Evolutionary conservation across 2,329 filamentous ascomycete genomes (phyloP).

Genomic region (Aspergillus candidus): DNA sequence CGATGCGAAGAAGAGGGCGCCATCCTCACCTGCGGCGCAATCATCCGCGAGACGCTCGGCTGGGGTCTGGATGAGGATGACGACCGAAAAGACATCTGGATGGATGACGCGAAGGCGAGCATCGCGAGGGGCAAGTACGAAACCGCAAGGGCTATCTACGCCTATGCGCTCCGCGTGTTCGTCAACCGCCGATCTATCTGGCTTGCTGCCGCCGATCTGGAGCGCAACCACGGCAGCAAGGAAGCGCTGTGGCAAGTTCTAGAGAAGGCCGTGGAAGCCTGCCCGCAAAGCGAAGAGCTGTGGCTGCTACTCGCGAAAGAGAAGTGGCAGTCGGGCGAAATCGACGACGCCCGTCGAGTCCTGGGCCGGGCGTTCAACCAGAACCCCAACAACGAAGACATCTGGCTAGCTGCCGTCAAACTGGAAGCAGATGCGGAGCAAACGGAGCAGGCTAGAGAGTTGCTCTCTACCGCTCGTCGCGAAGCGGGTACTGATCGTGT

Average conservation of each 20-base stretch:
- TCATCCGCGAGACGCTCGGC: conserved; percentile 86
- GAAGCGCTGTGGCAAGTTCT: conserved; percentile 78
- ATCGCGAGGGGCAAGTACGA: conserved; percentile 78
- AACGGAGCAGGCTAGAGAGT: conserved; percentile 70
- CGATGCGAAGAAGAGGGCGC: conserved; percentile 91
- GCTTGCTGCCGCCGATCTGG: conserved; percentile 84
- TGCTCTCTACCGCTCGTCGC: conserved; percentile 74
- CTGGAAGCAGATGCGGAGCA: conserved; percentile 87
- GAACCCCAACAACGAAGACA: conserved; percentile 94
- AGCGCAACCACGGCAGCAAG: conserved; percentile 79
- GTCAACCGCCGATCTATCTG: conserved; percentile 81
- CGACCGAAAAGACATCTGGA: conserved; percentile 91
- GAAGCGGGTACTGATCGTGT: conserved; percentile 93
- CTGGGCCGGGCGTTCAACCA: conserved; percentile 87
- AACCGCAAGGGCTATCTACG: conserved; percentile 89
- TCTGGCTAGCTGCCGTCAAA: conserved; percentile 94
- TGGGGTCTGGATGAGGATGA: conserved; percentile 95
- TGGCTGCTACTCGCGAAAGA: conserved; percentile 97
- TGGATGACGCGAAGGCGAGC: conserved; percentile 81
- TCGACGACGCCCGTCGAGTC: conserved; percentile 78
- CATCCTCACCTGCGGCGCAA: conserved; percentile 76
- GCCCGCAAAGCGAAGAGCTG: conserved; percentile 80
- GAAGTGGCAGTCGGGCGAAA: conserved; percentile 82
- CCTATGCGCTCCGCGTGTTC: conserved; percentile 84
- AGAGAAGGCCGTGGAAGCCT: conserved; percentile 89